These are phyloP conservation scores for Emergomyces orientalis DNA, from an alignment of 2,329 filamentous ascomycete species.

Conservation along the genomic window DNA sequence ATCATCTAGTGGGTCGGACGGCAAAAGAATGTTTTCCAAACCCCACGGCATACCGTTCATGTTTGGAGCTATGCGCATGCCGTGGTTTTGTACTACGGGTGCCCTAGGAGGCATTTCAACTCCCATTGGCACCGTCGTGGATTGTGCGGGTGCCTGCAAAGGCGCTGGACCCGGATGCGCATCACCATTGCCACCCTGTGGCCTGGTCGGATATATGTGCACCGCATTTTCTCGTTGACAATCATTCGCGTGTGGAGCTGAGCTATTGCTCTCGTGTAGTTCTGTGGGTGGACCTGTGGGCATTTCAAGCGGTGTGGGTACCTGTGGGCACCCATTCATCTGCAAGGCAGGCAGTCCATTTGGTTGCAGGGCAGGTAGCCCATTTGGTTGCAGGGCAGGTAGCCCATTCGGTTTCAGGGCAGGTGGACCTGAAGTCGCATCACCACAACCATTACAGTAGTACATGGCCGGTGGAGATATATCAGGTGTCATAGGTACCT, in stretches of 20 bases:
- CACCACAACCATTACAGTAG: neutral
- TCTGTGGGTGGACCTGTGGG: neutral
- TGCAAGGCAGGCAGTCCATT: neutral
- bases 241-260: neutral
- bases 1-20: neutral
- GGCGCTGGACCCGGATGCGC: neutral
- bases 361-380: too few species aligned
- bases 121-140: neutral
- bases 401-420: too few species aligned
- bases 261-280: neutral
- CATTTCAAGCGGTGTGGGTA: neutral
- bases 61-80: neutral
- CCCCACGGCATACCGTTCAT: neutral
- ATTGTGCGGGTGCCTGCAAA: neutral
- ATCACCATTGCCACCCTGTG: neutral
- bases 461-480: neutral
- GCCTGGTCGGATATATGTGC: neutral
- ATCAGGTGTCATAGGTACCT: neutral
- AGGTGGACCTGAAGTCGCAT: neutral
- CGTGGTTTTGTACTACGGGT: neutral
- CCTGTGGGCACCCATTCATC: neutral
- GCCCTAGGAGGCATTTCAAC: too few species aligned
- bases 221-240: neutral
- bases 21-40: neutral
- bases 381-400: too few species aligned